Evolutionary conservation across 23 red algal species (phyloP), one percentile per base, ranked within the genome.

Genomic region (Agarophyton chilense): DNA sequence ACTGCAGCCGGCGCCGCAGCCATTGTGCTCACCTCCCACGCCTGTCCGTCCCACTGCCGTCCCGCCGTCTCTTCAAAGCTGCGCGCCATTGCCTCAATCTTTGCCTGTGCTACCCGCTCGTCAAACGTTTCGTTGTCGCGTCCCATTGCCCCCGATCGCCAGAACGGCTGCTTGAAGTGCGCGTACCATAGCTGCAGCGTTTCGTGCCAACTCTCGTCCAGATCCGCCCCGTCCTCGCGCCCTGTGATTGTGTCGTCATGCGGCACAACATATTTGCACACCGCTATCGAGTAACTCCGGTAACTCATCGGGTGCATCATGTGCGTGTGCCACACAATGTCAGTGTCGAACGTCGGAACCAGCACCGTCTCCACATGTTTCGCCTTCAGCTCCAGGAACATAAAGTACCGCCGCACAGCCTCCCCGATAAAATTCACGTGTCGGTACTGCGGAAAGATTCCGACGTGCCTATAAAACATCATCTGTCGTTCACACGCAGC

Each of bases 281-380:
- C 17, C n/a, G 11, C 24, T 0, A 45, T 41, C 25, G 72, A 51
- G 86, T 78, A 33, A 19, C 21, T 34, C 31, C 9, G 12, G 72
- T 90, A 90, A 25, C 38, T 50, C 10, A 49, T 25, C 0, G 86
- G 72, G 22, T 78, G 58, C 86, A 78, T 41, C 86, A 90, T 47
- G 86, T 90, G 86, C 14, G 86, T 67, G 51, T 90, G 86, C 86
- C 86, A 90, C 0, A 90, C 86, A 19, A 90, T 16, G 52, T 90
- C 86, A 1, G 74, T 90, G 55, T 90, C 86, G n/a, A 35, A 71
- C 32, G 86, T 90, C 10, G 86, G 86, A 0, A 90, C 86, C 80
- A 57, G 45, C 34, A 66, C 60, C 35, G 55, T 21, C 61, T 67
- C 19, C 7, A 12, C 5, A 10, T 36, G 45, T 13, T 46, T 50